Conservation (phyloP, 2,329 filamentous ascomycete genomes). For the Fusarium euwallaceae region DNA sequence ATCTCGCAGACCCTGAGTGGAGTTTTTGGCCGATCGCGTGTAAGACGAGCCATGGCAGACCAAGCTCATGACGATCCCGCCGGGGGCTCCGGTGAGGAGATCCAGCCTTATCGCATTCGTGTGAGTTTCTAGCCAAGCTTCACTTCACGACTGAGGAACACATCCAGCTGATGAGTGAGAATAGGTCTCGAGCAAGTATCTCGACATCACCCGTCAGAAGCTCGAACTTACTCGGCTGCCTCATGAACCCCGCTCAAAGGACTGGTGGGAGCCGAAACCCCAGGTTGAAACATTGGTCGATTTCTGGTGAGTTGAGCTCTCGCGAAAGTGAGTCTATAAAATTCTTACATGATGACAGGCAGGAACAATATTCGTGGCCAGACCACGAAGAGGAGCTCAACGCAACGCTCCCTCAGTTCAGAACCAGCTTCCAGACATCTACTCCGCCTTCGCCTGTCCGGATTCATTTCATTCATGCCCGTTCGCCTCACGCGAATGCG, state of each 20-base stretch:
- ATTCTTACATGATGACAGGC: constrained; percentile 58
- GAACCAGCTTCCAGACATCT: constrained; percentile 64
- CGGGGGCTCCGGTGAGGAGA: constrained; percentile 54
- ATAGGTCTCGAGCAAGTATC: constrained; percentile 75
- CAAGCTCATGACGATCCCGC: constrained; percentile 39
- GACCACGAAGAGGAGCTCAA: constrained; percentile 71
- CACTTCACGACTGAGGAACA: neutral
- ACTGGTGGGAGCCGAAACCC: constrained; percentile 72
- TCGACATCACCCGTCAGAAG: constrained; percentile 76
- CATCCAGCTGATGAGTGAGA: constrained; percentile 44
- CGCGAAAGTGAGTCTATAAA: neutral
- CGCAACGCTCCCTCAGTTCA: constrained; percentile 71
- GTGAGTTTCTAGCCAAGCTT: constrained; percentile 58
- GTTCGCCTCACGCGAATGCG: constrained; percentile 65
- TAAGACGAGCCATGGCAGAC: constrained; percentile 29
- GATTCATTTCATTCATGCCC: constrained; percentile 75
- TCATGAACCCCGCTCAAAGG: constrained; percentile 65
- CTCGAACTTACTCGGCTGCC: constrained; percentile 75
- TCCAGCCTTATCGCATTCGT: constrained; percentile 69
- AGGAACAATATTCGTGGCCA: constrained; percentile 76
- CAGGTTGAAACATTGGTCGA: constrained; percentile 75
- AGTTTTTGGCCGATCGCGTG: constrained; percentile 6
- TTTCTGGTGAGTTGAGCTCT: constrained; percentile 65
- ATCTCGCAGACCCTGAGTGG: constrained; percentile 4
- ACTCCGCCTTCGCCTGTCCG: constrained; percentile 60